These are phyloP conservation scores for Microbotryum silenes-acaulis DNA, from an alignment of 1,284 basidiomycete species.

Conservation along the genomic window DNA sequence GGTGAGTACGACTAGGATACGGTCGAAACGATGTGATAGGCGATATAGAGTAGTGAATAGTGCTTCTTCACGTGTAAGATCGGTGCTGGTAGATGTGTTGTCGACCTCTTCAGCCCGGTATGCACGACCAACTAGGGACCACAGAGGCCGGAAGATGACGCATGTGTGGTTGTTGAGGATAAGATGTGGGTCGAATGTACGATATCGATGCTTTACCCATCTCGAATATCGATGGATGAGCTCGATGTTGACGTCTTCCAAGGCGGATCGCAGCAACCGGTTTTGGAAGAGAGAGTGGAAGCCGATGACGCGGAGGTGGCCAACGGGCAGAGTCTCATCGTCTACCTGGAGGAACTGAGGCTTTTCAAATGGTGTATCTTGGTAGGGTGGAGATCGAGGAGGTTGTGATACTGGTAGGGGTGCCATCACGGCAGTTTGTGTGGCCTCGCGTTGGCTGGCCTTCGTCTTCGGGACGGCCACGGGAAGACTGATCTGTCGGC, in stretches of 20 bases:
- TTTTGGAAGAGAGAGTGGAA: conserved; percentile 1
- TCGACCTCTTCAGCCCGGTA: not conserved
- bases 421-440: not conserved
- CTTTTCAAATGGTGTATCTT: not conserved
- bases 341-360: conserved; percentile 4
- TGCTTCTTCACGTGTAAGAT: not conserved
- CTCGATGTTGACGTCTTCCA: not conserved
- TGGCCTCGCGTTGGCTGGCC: not conserved
- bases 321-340: not conserved
- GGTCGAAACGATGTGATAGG: conserved; percentile 1
- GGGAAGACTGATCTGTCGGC: not conserved
- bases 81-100: not conserved
- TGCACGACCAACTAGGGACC: not conserved
- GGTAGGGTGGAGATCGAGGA: too few relatives aligned
- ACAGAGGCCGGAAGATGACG: conserved; percentile 5
- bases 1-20: conserved; percentile 11
- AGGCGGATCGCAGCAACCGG: not conserved
- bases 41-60: conserved; percentile 4
- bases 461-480: not conserved
- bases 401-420: too few relatives aligned
- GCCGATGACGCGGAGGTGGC: not conserved
- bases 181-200: conserved; percentile 8
- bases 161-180: not conserved
- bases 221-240: conserved; percentile 7
- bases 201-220: not conserved